phyloP scores from a whole-genome alignment of 208 protist species.

The Acanthamoeba castellanii region DNA sequence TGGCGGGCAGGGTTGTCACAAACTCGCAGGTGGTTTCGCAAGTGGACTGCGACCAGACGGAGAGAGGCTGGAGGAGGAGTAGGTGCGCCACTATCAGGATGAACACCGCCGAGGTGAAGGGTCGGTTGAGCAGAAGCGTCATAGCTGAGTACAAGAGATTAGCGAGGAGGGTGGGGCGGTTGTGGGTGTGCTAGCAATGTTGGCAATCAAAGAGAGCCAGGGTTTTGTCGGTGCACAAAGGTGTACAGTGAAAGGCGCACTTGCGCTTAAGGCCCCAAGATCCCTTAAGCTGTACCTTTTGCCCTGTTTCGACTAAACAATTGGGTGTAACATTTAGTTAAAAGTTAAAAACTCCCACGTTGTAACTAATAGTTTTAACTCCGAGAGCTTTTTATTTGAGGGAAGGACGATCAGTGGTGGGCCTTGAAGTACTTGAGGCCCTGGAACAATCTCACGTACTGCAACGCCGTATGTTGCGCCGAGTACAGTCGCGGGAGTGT shows the following conservation, averaged over 20 bases:
- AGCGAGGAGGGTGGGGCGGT: too few species aligned
- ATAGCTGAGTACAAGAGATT: too few species aligned
- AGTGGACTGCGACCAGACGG: neutral
- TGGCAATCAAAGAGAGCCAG: too few species aligned
- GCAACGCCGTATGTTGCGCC: neutral
- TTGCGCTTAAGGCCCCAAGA: too few species aligned
- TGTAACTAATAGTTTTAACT: too few species aligned
- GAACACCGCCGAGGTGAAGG: neutral
- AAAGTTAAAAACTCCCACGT: too few species aligned
- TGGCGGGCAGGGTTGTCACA: neutral
- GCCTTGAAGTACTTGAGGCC: slow-evolving; percentile 36
- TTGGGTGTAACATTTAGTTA: too few species aligned
- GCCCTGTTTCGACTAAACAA: neutral
- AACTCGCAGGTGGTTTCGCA: neutral
- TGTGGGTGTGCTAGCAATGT: too few species aligned
- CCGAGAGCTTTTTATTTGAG: neutral
- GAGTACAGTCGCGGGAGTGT: slow-evolving; percentile 17
- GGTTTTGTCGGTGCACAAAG: too few species aligned
- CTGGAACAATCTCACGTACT: slow-evolving; percentile 43
- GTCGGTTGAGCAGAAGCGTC: neutral
- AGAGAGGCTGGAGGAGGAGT: neutral
- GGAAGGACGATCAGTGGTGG: neutral
- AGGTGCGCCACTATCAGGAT: neutral
- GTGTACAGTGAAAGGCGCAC: too few species aligned
- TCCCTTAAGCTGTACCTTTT: neutral